Evolutionary conservation across 1,284 basidiomycete species (phyloP), one percentile per base, ranked within the genome.

Genomic region (Prillingera fragicola): DNA sequence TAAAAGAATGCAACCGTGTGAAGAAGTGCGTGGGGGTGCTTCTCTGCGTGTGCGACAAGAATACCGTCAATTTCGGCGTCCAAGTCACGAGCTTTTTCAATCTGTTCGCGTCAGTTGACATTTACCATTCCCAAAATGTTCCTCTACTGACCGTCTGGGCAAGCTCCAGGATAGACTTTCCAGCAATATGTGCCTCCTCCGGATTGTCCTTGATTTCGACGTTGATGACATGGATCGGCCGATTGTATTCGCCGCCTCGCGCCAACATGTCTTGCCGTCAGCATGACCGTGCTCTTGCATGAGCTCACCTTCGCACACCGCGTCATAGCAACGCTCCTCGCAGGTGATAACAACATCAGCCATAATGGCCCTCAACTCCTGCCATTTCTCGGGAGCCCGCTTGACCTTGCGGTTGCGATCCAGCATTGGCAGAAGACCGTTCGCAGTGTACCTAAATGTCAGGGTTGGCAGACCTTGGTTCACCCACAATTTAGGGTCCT

Each of bases 181-280:
- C 94, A 13, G 95, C 95, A 48, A 95, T 87, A 24, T 86, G 77
- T 0, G 95, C 95, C 70, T 98, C 95, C 75, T 98, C 95, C 61
- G 97, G 94, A 63, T 96, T 98, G 72, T 99, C 95, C 74, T 88
- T 96, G 73, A 98, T 98, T 67, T 99, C 95, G 50, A 98, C 80
- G 70, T 99, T 99, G 69, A 99, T 90, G 43, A 99, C 74, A 69
- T 99, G 95, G 18, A 98, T 91, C 0, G 90, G 83, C 43, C 85
- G 83, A 73, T 92, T 97, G 63, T 84, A 83, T 51, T 98, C 94
- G 2, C 92, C 88, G 21, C 90, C 91, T 51, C 89, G 79, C 31
- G 77, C 75, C 48, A 98, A 75, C 15, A 99, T 74, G 73, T 99
- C 95, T 95, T 55, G 6, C 2, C 17, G 48, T 50, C 17, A 26